Percentiles rank a stretch among this genome's conserved stretches.
These are phyloP conservation scores for Colletotrichum phormii DNA, from an alignment of 2,329 filamentous ascomycete genomes.

Conservation along the genomic window DNA sequence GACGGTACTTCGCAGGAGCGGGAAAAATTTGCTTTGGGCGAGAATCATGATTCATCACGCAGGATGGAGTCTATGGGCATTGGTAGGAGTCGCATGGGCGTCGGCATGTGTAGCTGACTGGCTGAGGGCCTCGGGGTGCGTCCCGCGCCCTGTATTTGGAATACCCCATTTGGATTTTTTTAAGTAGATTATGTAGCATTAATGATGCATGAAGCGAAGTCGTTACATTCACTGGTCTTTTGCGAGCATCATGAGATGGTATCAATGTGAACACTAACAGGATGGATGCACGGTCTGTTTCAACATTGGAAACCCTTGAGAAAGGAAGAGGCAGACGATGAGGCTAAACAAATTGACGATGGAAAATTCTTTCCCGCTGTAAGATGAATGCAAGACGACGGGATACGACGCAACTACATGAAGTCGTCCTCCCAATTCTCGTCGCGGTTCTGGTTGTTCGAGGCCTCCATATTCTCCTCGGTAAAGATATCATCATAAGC, in stretches of 20 bases:
- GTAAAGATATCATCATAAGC: constrained; percentile 94
- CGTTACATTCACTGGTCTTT: constrained; percentile 20
- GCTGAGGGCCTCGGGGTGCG: constrained; percentile 2
- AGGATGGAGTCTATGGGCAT: constrained; percentile 49
- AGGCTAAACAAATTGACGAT: neutral
- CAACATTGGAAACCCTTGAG: no score
- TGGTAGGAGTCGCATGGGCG: constrained; percentile 40
- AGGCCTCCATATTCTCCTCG: constrained; percentile 80
- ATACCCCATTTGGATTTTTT: constrained; percentile 30
- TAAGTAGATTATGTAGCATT: neutral
- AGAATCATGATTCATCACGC: constrained; percentile 40
- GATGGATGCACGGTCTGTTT: no score
- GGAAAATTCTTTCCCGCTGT: neutral
- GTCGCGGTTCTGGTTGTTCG: constrained; percentile 87
- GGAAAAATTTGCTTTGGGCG: constrained; percentile 30
- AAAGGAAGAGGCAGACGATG: neutral
- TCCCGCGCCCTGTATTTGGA: neutral
- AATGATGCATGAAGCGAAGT: constrained; percentile 1
- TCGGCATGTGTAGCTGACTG: constrained; percentile 40
- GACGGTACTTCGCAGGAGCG: neutral
- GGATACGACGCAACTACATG: constrained; percentile 69
- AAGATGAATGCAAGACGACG: neutral
- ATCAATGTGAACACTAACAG: neutral
- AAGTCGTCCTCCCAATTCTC: constrained; percentile 91
- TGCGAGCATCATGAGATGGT: neutral